These are phyloP conservation scores for Arachis monticola DNA, from an alignment of 331 rosid species.

Conservation along the genomic window DNA sequence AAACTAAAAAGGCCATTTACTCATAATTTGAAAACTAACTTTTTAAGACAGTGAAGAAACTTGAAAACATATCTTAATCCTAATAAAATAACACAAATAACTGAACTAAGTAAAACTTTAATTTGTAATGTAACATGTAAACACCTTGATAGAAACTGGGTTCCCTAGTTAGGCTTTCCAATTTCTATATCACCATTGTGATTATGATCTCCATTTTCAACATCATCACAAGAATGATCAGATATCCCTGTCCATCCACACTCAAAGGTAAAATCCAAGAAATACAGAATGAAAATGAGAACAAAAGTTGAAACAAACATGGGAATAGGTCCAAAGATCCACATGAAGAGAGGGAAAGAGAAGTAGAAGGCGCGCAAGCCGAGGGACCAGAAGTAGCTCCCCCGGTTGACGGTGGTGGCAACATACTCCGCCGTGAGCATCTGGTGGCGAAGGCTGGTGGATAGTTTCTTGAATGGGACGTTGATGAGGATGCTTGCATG, in stretches of 20 bases:
- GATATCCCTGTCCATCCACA: constrained; percentile 47
- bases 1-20: no score
- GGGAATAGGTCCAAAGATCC: constrained; percentile 84
- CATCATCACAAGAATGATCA: constrained; percentile 1
- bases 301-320: constrained; percentile 63
- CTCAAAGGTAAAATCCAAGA: constrained; percentile 64
- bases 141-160: background rate
- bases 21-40: no score
- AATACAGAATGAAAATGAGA: constrained; percentile 64
- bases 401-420: constrained; percentile 67
- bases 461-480: constrained; percentile 68
- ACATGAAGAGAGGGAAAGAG: constrained; percentile 78
- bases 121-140: no score
- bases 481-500: constrained; percentile 87
- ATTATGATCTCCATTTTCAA: constrained; percentile 21
- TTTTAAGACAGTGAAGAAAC: no score
- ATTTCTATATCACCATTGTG: constrained; percentile 46
- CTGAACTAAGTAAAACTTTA: no score
- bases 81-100: no score
- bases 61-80: no score
- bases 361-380: constrained; percentile 88
- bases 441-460: constrained; percentile 43
- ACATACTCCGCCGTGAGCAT: constrained; percentile 65
- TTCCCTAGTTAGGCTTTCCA: constrained; percentile 27
- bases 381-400: constrained; percentile 86